phyloP scores from a whole-genome alignment of 768 basidiomycete species.

The Pholiota microspora region DNA sequence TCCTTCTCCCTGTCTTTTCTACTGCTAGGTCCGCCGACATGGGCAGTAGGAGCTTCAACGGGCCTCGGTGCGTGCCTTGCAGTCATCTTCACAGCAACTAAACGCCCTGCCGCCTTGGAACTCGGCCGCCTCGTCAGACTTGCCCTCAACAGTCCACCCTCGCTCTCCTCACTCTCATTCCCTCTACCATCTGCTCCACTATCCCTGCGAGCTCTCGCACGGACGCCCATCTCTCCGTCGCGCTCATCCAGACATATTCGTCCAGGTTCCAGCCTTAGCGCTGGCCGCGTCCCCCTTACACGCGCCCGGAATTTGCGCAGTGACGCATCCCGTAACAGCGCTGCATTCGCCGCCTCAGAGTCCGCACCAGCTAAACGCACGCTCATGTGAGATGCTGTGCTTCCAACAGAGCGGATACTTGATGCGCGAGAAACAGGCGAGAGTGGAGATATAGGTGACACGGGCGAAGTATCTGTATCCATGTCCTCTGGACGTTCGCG shows the following conservation, averaged over 20 bases:
- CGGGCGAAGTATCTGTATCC: background rate
- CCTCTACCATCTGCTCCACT: background rate
- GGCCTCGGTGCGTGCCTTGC: conserved; percentile 29
- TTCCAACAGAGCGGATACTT: background rate
- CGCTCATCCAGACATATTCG: conserved; percentile 26
- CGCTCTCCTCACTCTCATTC: conserved; percentile 5
- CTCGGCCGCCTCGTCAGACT: conserved; percentile 16
- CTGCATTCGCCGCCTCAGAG: background rate
- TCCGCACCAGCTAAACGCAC: background rate
- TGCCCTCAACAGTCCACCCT: conserved; percentile 10
- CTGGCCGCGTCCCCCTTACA: conserved; percentile 27
- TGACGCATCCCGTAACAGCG: conserved; percentile 21
- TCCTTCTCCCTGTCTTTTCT: conserved; percentile 5
- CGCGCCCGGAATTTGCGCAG: conserved; percentile 28
- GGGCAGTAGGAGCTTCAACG: conserved; percentile 17
- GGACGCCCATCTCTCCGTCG: conserved; percentile 28
- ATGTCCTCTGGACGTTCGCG: too few relatives aligned
- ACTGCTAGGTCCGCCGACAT: background rate
- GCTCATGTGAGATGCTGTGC: background rate
- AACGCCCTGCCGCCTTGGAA: conserved; percentile 20
- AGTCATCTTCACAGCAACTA: conserved; percentile 51
- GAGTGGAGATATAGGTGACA: background rate
- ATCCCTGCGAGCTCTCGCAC: background rate
- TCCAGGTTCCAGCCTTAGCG: conserved; percentile 13
- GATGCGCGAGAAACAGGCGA: background rate